phyloP scores from a whole-genome alignment of 2,329 filamentous ascomycete genomes.

The Tolypocladium endophyticum region DNA sequence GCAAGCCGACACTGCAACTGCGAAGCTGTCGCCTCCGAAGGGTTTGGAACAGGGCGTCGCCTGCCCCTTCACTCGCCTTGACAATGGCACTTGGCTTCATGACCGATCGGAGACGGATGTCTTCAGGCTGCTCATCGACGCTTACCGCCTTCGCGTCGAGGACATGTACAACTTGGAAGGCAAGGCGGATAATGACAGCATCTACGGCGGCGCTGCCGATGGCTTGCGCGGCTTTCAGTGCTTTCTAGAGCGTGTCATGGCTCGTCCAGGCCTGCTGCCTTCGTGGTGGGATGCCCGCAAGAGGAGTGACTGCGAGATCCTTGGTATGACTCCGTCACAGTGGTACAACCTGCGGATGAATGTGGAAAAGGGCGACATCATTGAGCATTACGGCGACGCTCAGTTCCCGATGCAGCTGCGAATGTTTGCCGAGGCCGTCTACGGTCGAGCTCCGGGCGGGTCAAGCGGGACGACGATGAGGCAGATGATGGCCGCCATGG shows the following conservation, averaged over 20 bases:
- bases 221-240: slow-evolving; percentile 21
- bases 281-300: slow-evolving; percentile 34
- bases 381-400: slow-evolving; percentile 30
- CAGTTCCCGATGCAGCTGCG: slow-evolving; percentile 39
- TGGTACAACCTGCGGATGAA: slow-evolving; percentile 13
- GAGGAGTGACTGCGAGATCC: slow-evolving; percentile 2
- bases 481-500: not conserved
- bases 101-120: slow-evolving; percentile 30
- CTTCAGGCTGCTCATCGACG: slow-evolving; percentile 34
- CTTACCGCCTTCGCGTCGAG: slow-evolving; percentile 34
- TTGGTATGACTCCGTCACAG: not conserved
- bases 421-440: slow-evolving; percentile 32
- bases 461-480: not conserved
- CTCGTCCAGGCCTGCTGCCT: not conserved
- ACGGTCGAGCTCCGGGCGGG: slow-evolving; percentile 9
- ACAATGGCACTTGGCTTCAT: slow-evolving; percentile 30
- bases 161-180: slow-evolving; percentile 21
- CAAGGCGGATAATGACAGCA: slow-evolving; percentile 12
- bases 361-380: slow-evolving; percentile 23
- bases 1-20: slow-evolving; percentile 1
- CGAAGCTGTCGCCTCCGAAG: slow-evolving; percentile 10
- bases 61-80: slow-evolving; percentile 29
- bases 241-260: slow-evolving; percentile 22
- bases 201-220: slow-evolving; percentile 15
- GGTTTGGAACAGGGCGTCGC: slow-evolving; percentile 17